Percentiles rank a stretch among this genome's conserved stretches.
Evolutionary conservation across 1,284 basidiomycete species (phyloP).

Genomic region (Ustilago sp.): DNA sequence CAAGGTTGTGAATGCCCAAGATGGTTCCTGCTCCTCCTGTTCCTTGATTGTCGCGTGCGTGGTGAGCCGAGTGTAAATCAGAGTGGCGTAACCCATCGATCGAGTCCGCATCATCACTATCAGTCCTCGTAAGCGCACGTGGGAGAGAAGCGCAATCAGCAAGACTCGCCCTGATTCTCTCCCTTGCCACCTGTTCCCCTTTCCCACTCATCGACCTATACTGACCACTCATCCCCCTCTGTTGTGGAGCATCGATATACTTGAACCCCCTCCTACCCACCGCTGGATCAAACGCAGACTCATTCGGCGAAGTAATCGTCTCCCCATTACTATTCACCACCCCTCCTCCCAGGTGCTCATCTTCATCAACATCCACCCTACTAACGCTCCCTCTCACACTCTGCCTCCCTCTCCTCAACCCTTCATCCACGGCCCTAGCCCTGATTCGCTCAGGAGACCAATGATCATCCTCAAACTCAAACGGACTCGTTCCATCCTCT

Average conservation of each 20-base stretch:
- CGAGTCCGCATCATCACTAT: background rate
- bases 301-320: constrained; percentile 6
- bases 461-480: constrained; percentile 54
- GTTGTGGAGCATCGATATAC: constrained; percentile 22
- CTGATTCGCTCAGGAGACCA: constrained; percentile 33
- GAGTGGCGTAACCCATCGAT: background rate
- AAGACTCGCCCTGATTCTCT: constrained; percentile 39
- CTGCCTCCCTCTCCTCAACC: constrained; percentile 17
- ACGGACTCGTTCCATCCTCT: constrained; percentile 49
- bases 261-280: constrained; percentile 17
- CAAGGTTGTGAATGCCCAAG: constrained; percentile 92
- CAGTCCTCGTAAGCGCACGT: background rate
- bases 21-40: constrained; percentile 81
- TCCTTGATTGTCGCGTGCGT: background rate
- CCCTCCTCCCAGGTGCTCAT: background rate
- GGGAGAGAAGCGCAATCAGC: constrained; percentile 45
- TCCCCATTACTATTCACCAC: background rate
- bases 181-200: constrained; percentile 27
- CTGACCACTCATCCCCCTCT: background rate
- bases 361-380: background rate
- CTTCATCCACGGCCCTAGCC: constrained; percentile 10
- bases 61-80: background rate
- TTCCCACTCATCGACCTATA: background rate
- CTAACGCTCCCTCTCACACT: constrained; percentile 3
- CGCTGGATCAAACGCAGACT: background rate